Percentiles rank a stretch among this genome's conserved stretches.
Evolutionary conservation across 2,329 filamentous ascomycete genomes (phyloP).

Genomic region (Sporothrix schenckii): DNA sequence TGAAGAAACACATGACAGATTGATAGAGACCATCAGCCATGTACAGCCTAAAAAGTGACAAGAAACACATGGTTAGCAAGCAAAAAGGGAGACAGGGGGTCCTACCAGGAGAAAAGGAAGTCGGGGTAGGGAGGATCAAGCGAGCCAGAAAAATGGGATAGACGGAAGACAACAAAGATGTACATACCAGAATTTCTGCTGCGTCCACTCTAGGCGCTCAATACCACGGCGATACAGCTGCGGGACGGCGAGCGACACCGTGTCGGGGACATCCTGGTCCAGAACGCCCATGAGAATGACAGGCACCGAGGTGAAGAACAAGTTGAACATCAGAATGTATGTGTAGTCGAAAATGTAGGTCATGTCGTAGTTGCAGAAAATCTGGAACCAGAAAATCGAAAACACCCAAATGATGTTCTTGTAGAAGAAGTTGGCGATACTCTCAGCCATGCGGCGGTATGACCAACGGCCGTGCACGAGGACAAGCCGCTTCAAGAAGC

Average conservation of each 20-base stretch:
- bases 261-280: slow-evolving; percentile 95
- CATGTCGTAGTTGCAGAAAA: slow-evolving; percentile 94
- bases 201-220: slow-evolving; percentile 94
- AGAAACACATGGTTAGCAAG: slow-evolving; percentile 23
- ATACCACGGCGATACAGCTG: slow-evolving; percentile 95
- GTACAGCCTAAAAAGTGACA: slow-evolving; percentile 66
- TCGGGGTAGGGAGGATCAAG: neutral
- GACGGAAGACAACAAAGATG: slow-evolving; percentile 42
- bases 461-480: slow-evolving; percentile 94
- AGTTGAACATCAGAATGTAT: slow-evolving; percentile 94
- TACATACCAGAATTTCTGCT: slow-evolving; percentile 89
- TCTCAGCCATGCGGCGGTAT: slow-evolving; percentile 90
- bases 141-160: neutral
- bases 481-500: slow-evolving; percentile 80
- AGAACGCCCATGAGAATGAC: slow-evolving; percentile 95
- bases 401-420: slow-evolving; percentile 99
- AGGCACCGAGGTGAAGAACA: slow-evolving; percentile 93
- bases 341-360: slow-evolving; percentile 98
- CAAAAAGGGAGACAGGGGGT: neutral
- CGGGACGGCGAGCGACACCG: slow-evolving; percentile 89
- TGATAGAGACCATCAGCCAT: slow-evolving; percentile 96
- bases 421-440: slow-evolving; percentile 99
- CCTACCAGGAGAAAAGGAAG: neutral
- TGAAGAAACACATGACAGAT: slow-evolving; percentile 89
- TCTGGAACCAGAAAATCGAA: slow-evolving; percentile 95